A percentile compares a stretch with the other conserved stretches of the same genome.
Conservation (phyloP, 257 asterid species). For the Lantana camara region DNA sequence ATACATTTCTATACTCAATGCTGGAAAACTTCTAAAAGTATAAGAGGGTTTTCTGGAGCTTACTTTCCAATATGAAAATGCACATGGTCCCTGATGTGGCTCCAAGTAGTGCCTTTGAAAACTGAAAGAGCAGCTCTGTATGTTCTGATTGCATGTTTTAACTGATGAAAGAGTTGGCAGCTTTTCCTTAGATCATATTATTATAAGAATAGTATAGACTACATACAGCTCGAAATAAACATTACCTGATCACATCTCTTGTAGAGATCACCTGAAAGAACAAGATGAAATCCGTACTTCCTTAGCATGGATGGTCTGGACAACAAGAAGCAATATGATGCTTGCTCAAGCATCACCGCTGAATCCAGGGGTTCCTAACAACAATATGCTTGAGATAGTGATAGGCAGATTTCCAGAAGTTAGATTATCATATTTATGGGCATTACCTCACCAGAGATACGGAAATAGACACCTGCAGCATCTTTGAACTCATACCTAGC, state of each 20-base stretch:
- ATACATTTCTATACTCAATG: slow-evolving; percentile 9
- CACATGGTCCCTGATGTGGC: slow-evolving; percentile 92
- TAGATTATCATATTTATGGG: slow-evolving; percentile 36
- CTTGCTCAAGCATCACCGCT: slow-evolving; percentile 99
- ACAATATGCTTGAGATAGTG: slow-evolving; percentile 44
- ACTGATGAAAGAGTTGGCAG: slow-evolving; percentile 49
- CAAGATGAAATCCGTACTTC: slow-evolving; percentile 97
- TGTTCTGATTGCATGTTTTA: slow-evolving; percentile 96
- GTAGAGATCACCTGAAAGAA: slow-evolving; percentile 96
- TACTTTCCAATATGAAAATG: slow-evolving; percentile 98
- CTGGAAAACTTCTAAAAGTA: not conserved
- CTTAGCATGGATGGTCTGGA: slow-evolving; percentile 79
- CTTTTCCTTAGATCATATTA: slow-evolving; percentile 30
- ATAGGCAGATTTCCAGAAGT: slow-evolving; percentile 28
- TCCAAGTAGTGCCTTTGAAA: slow-evolving; percentile 87
- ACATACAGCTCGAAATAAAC: slow-evolving; percentile 21
- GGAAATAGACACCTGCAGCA: slow-evolving; percentile 90
- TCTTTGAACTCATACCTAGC: slow-evolving; percentile 87
- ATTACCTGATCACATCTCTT: slow-evolving; percentile 94
- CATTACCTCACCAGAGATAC: slow-evolving; percentile 99
- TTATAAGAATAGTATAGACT: slow-evolving; percentile 21
- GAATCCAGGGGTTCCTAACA: slow-evolving; percentile 83
- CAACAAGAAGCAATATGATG: slow-evolving; percentile 92
- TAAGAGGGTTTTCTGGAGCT: slow-evolving; percentile 31
- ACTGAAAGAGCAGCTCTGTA: slow-evolving; percentile 87